Evolutionary conservation across 2,329 filamentous ascomycete genomes (phyloP).

Genomic region (Alternaria ethzedia): DNA sequence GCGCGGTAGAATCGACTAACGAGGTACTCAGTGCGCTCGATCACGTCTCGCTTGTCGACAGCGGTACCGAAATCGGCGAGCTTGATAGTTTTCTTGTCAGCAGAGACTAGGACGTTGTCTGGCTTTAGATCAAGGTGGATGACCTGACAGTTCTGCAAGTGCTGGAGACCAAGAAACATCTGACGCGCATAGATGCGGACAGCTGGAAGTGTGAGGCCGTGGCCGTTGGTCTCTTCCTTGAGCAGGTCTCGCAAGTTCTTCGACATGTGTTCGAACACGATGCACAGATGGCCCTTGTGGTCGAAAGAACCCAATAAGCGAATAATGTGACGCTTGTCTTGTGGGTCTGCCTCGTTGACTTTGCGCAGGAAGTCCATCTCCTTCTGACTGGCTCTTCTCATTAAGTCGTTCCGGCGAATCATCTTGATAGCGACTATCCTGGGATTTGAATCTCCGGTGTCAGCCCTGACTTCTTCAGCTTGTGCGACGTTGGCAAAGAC

Average conservation of each 20-base stretch:
- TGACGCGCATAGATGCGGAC: conserved; percentile 91
- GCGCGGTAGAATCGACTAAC: conserved; percentile 97
- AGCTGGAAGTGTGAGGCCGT: conserved; percentile 87
- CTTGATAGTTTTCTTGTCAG: conserved; percentile 73
- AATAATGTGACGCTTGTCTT: conserved; percentile 91
- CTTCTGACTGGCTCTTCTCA: conserved; percentile 90
- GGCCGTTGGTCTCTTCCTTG: conserved; percentile 81
- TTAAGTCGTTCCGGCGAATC: conserved; percentile 93
- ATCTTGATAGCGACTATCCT: conserved; percentile 95
- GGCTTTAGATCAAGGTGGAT: conserved; percentile 96
- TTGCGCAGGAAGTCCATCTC: conserved; percentile 93
- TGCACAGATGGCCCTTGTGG: conserved; percentile 92
- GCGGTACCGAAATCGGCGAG: conserved; percentile 98
- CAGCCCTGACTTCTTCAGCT: conserved; percentile 57
- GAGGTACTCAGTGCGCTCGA: conserved; percentile 90
- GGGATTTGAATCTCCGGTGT: conserved; percentile 48
- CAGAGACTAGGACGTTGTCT: conserved; percentile 84
- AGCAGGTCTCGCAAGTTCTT: conserved; percentile 88
- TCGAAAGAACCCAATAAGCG: conserved; percentile 87
- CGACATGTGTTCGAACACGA: conserved; percentile 92
- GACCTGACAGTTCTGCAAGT: conserved; percentile 90
- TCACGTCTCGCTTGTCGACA: conserved; percentile 80
- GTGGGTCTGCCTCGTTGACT: conserved; percentile 81
- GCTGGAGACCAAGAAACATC: conserved; percentile 86
- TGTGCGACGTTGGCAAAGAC: conserved; percentile 98